These are phyloP conservation scores for Trichoderma simmonsii DNA, from an alignment of 2,329 filamentous ascomycete genomes.

Conservation along the genomic window DNA sequence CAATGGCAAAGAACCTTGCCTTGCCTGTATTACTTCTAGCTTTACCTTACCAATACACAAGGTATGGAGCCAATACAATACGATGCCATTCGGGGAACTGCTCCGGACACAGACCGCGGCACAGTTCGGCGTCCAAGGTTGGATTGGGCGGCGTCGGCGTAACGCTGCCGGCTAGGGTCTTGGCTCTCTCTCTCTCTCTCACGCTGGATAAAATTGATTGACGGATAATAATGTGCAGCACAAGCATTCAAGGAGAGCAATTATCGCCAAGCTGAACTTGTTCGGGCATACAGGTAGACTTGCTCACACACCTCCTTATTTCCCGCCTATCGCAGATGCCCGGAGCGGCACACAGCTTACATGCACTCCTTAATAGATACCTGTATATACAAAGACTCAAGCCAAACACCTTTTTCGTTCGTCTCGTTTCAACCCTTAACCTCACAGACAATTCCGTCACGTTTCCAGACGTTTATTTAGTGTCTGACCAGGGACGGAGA, in stretches of 20 bases:
- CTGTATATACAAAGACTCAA: background rate
- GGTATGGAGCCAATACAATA: background rate
- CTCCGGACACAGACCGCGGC: background rate
- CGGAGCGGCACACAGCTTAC: background rate
- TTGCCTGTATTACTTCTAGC: background rate
- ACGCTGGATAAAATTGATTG: background rate
- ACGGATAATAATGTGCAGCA: background rate
- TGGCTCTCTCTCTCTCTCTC: background rate
- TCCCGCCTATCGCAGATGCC: background rate
- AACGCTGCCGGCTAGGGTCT: background rate
- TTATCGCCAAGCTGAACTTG: background rate
- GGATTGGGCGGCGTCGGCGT: background rate
- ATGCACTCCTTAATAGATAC: background rate
- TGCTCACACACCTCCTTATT: background rate
- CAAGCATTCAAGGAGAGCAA: background rate
- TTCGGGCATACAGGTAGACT: too few relatives aligned
- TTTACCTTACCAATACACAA: background rate
- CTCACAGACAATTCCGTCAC: background rate
- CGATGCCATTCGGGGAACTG: background rate
- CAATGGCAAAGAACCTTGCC: background rate
- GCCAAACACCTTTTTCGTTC: background rate
- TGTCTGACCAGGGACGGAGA: background rate
- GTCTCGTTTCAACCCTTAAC: background rate
- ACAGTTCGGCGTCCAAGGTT: background rate
- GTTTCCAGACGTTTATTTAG: background rate